Evolutionary conservation across 352 stramenopile species (phyloP), one percentile per base, ranked within the genome.

Genomic region (Pythium grandisporangium): DNA sequence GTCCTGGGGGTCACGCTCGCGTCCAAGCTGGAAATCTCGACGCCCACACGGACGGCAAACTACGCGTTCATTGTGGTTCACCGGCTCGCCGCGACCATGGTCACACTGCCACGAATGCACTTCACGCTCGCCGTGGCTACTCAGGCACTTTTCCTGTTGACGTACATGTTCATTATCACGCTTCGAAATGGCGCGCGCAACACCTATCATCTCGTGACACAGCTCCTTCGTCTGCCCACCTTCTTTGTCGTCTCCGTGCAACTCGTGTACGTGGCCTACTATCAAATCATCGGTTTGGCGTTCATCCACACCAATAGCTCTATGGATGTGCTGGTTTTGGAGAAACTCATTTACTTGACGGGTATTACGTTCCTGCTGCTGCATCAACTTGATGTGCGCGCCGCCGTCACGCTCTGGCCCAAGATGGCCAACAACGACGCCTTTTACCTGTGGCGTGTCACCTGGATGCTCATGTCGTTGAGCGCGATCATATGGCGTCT

Each of bases 391-490:
- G 60, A 69, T 25, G 60, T 69, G 16, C 60, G 51, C n/a, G 42
- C 54, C 3, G 60, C 55, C 2, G 60, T 62, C 30, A 63, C 55
- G 14, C 33, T 69, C 4, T 69, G 60, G 60, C 55, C 55, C 2
- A 63, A 63, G 30, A 66, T 70, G 60, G 48, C 55, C 14, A 70
- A 70, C 38, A 70, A 70, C 20, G 60, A 69, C 49, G 49, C 60
- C 23, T 69, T 53, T 22, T 69, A 69, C 25, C 55, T 60, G 19
- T 37, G 41, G 7, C 45, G 60, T 12, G 53, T 66, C 29, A 42
- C 45, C 6, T 70, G 60, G 60, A 70, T 70, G 60, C 42, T 63
- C 17, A 41, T 40, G 0, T 52, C 59, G 6, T 45, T 65, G 16
- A 22, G 24, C 14, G 32, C 62, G 6, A 58, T 69, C 42, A 42